Percentiles rank a stretch among this genome's conserved stretches.
Conservation (phyloP, 1,139 yeast genomes). For the Yamadazyma atmosphaerica region DNA sequence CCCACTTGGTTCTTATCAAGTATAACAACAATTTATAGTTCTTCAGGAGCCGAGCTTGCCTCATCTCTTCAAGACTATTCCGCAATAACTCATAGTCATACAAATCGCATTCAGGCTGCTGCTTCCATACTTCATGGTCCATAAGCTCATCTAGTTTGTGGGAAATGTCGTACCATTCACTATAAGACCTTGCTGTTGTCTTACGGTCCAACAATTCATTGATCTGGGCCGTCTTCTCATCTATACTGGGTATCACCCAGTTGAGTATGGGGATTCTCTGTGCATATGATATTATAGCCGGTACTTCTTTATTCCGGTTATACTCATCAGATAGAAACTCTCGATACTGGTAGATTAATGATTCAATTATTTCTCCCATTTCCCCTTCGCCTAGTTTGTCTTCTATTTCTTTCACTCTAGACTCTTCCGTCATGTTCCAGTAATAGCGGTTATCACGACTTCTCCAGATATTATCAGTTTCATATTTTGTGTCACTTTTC, state of each 20-base stretch:
- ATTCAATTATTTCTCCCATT: slow-evolving; percentile 15
- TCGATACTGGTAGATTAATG: slow-evolving; percentile 13
- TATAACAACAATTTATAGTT: slow-evolving; percentile 67
- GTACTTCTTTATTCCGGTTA: slow-evolving; percentile 1
- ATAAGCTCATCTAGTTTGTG: slow-evolving; percentile 61
- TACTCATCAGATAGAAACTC: slow-evolving; percentile 6
- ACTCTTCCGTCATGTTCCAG: neutral
- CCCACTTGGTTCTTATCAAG: slow-evolving; percentile 80
- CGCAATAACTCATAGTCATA: slow-evolving; percentile 72
- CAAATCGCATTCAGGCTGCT: slow-evolving; percentile 54
- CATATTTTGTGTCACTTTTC: neutral
- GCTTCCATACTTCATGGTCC: slow-evolving; percentile 72
- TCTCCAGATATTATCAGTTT: neutral
- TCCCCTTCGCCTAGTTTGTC: slow-evolving; percentile 4
- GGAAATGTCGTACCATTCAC: slow-evolving; percentile 70
- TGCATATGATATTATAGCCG: slow-evolving; percentile 13
- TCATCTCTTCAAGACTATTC: slow-evolving; percentile 56
- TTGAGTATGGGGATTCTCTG: slow-evolving; percentile 29
- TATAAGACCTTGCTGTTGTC: slow-evolving; percentile 62
- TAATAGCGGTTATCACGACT: neutral
- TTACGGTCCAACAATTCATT: slow-evolving; percentile 46
- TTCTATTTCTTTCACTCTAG: neutral
- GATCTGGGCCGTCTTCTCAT: slow-evolving; percentile 28
- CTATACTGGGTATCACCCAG: slow-evolving; percentile 25
- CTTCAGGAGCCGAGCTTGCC: slow-evolving; percentile 53